Base-by-base conservation (phyloP, 345 rosid species). In the Balakata baccata region DNA sequence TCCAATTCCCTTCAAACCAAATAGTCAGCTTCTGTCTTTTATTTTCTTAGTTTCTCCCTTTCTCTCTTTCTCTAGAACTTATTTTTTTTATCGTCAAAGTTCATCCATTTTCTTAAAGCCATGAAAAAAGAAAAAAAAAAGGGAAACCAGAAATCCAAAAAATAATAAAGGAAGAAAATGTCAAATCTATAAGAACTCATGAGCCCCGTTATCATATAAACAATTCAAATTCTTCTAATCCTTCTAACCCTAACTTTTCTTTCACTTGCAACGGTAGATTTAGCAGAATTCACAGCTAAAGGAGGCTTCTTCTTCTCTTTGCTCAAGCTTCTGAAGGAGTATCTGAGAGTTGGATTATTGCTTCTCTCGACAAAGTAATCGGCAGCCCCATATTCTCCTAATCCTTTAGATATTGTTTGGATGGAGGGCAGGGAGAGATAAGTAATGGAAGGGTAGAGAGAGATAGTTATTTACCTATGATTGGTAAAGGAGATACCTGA, bases 291-390 rank as follows among this genome's bases (percentile, higher is more conserved):
- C 17, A 80, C 38, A 43, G 89, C 81, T 68, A 85, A 54, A 2
- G 95, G 88, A 53, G 92, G 92, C 71, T 88, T 92, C 83, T 79
- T 87, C 78, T 82, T 92, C 79, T 85, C 98, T 69, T 90, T 90
- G n/a, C 78, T 78, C 85, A 86, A 84, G 77, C 98, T 92, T 79
- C 97, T 91, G 69, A 94, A 77, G 67, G 83, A 41, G 64, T 94
- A 94, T 83, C 97, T 82, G 0, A 95, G 94, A 64, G 70, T 8
- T 18, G 54, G 2, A 18, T 53, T 66, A 29, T 77, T 81, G 22
- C 64, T 86, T 73, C 71, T 80, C 59, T 81, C 90, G 63, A 75
- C 83, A 2, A 85, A 80, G 67, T 74, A 87, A 11, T 81, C 90
- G 58, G 79, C 75, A 1, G 84, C 78, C 7, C 86, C 83, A 0